These are phyloP conservation scores for Aspergillus sp. DNA, from an alignment of 2,329 filamentous ascomycete species.

Conservation along the genomic window DNA sequence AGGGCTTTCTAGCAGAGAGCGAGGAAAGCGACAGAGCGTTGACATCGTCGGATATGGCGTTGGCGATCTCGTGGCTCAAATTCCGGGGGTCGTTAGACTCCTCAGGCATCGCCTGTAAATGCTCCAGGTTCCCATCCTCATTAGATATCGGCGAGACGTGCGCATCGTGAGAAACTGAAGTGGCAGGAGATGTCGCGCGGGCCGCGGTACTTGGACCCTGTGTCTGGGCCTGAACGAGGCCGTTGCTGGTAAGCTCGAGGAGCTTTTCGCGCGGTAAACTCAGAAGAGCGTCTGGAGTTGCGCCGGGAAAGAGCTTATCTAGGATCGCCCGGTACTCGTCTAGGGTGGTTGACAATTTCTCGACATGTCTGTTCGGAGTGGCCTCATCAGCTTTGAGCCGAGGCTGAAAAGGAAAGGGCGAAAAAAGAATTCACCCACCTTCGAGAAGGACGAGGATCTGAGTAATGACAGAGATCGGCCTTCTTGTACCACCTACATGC, in stretches of 20 bases:
- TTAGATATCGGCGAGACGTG: constrained; percentile 47
- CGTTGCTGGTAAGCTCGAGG: constrained; percentile 56
- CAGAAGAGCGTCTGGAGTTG: constrained; percentile 57
- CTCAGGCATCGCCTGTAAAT: constrained; percentile 74
- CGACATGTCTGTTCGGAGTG: constrained; percentile 42
- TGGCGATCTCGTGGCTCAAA: constrained; percentile 59
- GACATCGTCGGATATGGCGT: constrained; percentile 71
- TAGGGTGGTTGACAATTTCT: constrained; percentile 66
- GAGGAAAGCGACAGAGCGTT: constrained; percentile 69
- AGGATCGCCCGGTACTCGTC: constrained; percentile 69
- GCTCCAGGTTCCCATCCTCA: constrained; percentile 60
- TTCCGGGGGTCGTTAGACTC: constrained; percentile 54
- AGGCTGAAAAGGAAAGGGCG: constrained; percentile 5
- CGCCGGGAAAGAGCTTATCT: constrained; percentile 65
- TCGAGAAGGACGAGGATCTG: constrained; percentile 78
- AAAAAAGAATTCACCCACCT: constrained; percentile 60
- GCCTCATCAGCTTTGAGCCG: constrained; percentile 18
- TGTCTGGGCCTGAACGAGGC: constrained; percentile 22
- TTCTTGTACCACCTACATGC: constrained; percentile 83
- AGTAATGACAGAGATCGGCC: constrained; percentile 77
- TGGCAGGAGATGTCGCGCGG: constrained; percentile 48
- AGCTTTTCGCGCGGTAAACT: constrained; percentile 63
- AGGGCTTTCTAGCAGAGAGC: constrained; percentile 61
- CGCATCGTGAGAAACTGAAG: constrained; percentile 51
- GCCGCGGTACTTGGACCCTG: constrained; percentile 46